Percentiles rank a stretch among this genome's conserved stretches.
These are phyloP conservation scores for Balakata baccata DNA, from an alignment of 345 rosid genomes.

Conservation along the genomic window DNA sequence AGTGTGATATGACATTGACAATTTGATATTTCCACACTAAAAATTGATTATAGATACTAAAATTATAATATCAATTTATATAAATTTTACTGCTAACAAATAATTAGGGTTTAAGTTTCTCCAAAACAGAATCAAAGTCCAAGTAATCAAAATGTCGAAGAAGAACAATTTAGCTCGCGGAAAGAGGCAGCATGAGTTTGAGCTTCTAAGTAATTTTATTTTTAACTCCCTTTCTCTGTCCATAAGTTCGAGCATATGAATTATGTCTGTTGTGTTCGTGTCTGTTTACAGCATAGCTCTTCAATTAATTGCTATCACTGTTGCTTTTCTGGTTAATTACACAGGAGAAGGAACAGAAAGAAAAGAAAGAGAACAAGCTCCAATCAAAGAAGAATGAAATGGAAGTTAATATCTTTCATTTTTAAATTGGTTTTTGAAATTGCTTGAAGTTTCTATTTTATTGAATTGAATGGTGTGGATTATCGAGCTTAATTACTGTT, in stretches of 20 bases:
- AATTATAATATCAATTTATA: too few species aligned
- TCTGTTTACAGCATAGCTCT: not conserved
- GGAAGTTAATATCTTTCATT: conserved; percentile 56
- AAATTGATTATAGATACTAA: too few species aligned
- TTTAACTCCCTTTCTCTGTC: not conserved
- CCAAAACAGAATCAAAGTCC: not conserved
- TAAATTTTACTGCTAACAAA: too few species aligned
- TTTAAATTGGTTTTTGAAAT: not conserved
- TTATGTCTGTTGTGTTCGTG: not conserved
- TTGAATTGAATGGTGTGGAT: not conserved
- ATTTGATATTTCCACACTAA: too few species aligned
- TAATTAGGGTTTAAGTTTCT: conserved; percentile 12
- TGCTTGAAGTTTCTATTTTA: not conserved
- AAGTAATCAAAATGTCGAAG: conserved; percentile 70
- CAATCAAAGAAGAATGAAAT: conserved; percentile 83
- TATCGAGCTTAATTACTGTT: not conserved
- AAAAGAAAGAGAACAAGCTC: conserved; percentile 65
- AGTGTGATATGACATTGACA: too few species aligned
- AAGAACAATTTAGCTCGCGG: conserved; percentile 79
- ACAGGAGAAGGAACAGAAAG: conserved; percentile 80
- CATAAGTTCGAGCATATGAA: not conserved
- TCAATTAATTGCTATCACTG: not conserved
- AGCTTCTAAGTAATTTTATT: conserved; percentile 54
- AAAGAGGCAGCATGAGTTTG: conserved; percentile 81
- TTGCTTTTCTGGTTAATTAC: conserved; percentile 1